Conservation (phyloP, 371 early-diverging fungal species). For the Circinella minor region DNA sequence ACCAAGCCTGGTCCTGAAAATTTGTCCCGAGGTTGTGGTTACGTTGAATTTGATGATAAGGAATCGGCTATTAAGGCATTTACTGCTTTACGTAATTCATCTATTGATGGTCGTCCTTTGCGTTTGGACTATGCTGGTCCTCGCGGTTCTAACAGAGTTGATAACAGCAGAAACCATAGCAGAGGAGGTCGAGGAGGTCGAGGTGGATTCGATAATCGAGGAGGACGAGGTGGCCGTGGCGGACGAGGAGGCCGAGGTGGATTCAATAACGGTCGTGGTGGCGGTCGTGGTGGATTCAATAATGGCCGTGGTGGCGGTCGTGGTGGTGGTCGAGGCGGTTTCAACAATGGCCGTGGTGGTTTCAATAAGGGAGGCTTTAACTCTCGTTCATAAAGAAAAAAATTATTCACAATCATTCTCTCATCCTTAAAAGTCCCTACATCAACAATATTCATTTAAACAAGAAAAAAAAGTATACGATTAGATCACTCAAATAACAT, state of each 20-base stretch:
- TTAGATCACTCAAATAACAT: too few species aligned
- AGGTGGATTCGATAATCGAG: neutral
- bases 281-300: neutral
- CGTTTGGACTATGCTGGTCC: slow-evolving; percentile 5
- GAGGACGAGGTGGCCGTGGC: neutral
- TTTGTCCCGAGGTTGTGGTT: neutral
- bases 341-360: neutral
- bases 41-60: neutral
- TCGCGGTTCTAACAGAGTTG: neutral
- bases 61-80: neutral
- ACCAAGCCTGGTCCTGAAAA: slow-evolving; percentile 1
- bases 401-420: neutral
- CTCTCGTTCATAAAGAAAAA: neutral
- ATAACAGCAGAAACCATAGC: neutral
- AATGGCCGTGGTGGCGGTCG: neutral
- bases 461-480: too few species aligned
- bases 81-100: neutral
- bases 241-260: neutral
- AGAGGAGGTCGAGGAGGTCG: neutral
- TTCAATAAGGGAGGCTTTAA: too few species aligned
- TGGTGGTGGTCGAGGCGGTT: neutral
- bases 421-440: too few species aligned
- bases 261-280: neutral
- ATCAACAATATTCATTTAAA: too few species aligned
- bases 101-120: neutral